phyloP scores from a whole-genome alignment of 1,139 yeast genomes.

The Protomyces gravidus region DNA sequence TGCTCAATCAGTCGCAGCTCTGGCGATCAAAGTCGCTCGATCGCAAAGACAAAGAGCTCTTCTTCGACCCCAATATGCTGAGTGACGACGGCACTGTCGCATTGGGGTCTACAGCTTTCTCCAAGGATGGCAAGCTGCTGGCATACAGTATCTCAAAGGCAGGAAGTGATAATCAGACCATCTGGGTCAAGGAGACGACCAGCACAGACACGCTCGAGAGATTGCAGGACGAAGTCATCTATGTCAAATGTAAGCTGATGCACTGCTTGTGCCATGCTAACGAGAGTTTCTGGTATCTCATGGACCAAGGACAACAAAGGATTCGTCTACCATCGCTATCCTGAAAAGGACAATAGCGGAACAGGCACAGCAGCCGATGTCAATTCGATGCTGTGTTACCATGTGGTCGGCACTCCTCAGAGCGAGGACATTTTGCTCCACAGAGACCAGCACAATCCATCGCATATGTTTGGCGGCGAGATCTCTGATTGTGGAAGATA shows the following conservation, averaged over 20 bases:
- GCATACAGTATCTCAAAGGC: constrained; percentile 22
- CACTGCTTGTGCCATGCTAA: not conserved
- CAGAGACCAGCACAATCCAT: constrained; percentile 11
- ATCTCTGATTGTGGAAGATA: constrained; percentile 16
- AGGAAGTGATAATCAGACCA: constrained; percentile 20
- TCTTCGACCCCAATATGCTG: constrained; percentile 22
- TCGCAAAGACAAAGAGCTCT: constrained; percentile 12
- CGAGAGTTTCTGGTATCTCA: constrained; percentile 12
- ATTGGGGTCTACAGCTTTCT: constrained; percentile 13
- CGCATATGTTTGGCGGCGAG: constrained; percentile 18
- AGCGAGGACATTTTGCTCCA: constrained; percentile 13
- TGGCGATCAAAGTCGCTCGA: constrained; percentile 23
- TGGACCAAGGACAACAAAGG: constrained; percentile 25
- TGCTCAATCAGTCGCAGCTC: constrained; percentile 23
- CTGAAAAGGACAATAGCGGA: constrained; percentile 23
- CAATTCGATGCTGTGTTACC: constrained; percentile 13
- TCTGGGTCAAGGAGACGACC: constrained; percentile 15
- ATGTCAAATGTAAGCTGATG: constrained; percentile 4
- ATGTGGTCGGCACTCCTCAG: constrained; percentile 14
- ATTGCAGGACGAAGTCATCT: constrained; percentile 8
- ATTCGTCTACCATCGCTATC: constrained; percentile 24
- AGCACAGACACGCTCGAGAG: constrained; percentile 10
- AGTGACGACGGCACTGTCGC: constrained; percentile 25
- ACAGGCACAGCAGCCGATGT: constrained; percentile 23
- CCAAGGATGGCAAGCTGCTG: constrained; percentile 11